Percentiles rank a stretch among this genome's conserved stretches.
phyloP scores from a whole-genome alignment of 2,329 filamentous ascomycete genomes.

The Fusarium verrucosum region DNA sequence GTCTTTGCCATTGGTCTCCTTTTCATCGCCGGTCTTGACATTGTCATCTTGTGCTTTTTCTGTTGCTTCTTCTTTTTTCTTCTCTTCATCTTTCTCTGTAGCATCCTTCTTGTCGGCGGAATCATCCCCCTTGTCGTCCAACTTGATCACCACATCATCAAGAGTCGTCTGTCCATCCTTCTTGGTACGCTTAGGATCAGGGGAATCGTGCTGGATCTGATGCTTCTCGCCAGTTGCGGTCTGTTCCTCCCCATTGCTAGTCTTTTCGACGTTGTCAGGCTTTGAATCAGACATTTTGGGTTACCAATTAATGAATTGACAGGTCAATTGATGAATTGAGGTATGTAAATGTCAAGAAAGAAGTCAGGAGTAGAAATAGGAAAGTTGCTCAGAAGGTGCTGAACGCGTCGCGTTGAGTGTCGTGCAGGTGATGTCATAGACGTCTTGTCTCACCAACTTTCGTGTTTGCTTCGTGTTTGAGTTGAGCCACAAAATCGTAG shows the following conservation, averaged over 20 bases:
- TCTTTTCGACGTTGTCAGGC: conserved; percentile 5
- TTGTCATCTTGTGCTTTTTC: conserved; percentile 1
- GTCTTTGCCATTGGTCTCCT: conserved; percentile 17
- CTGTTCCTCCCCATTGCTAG: conserved; percentile 17
- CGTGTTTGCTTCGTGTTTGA: conserved; percentile 23
- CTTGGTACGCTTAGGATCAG: conserved; percentile 44
- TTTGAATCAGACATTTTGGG: conserved; percentile 26
- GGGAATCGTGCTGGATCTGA: conserved; percentile 40
- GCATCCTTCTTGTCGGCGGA: conserved; percentile 1
- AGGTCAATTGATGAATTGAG: background rate
- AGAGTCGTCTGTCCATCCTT: conserved; percentile 37
- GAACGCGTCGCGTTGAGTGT: conserved; percentile 32
- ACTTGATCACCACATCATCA: conserved; percentile 29
- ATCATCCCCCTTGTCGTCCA: background rate
- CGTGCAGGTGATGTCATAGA: conserved; percentile 42
- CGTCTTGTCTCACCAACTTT: conserved; percentile 1
- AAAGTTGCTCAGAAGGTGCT: background rate
- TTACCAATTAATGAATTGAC: background rate
- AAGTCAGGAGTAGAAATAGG: background rate
- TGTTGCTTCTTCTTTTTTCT: conserved; percentile 12
- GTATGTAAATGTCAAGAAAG: background rate
- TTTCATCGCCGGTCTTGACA: background rate
- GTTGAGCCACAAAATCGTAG: conserved; percentile 7
- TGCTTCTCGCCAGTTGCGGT: conserved; percentile 44
- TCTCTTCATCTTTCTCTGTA: background rate